Base-by-base conservation (phyloP, 208 protist genomes). In the Leishmania major region DNA sequence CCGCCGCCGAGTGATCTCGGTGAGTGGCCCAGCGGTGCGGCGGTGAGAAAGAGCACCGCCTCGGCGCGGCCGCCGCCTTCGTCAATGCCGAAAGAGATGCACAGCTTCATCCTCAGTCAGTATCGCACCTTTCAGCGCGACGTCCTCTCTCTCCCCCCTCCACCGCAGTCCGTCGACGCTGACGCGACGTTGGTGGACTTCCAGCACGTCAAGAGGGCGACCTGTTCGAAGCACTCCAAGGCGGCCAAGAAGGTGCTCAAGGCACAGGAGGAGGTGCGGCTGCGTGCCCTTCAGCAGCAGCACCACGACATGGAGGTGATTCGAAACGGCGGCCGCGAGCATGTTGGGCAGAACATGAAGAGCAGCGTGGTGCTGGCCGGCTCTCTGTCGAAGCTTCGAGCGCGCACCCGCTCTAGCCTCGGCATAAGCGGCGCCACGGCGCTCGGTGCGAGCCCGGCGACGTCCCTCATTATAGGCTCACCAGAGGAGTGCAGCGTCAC, bases 291-390 rank as follows among this genome's bases (percentile, higher is more conserved):
- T 76, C 89, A 90, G 78, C 84, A 90, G 76, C 82, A 88, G 69
- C 84, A 88, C 47, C 89, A 92, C 75, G 88, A 92, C 76, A 76
- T 89, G 64, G 80, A 84, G 19, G 78, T 92, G 31, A 92, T 92
- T 74, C 55, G 81, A 37, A 92, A 92, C 75, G 88, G 88, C 57
- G 89, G 89, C 40, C 82, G 87, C 11, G 89, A 92, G 77, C 66
- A 82, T 62, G 78, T 92, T 19, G 82, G 81, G 10, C 66, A 49
- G 10, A 75, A 75, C n/a, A 79, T 90, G 84, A 88, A 89, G 67
- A 88, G 82, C 66, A 92, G 87, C 78, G 74, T 85, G 19, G 59
- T 72, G 35, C 79, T 92, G 60, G 87, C 89, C 1, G 73, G 78
- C 35, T 77, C 89, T 35, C 77, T 92, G 73, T 83, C 86, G 5